phyloP scores from a whole-genome alignment of 306 rosid genomes.

The Vigna hirtella region DNA sequence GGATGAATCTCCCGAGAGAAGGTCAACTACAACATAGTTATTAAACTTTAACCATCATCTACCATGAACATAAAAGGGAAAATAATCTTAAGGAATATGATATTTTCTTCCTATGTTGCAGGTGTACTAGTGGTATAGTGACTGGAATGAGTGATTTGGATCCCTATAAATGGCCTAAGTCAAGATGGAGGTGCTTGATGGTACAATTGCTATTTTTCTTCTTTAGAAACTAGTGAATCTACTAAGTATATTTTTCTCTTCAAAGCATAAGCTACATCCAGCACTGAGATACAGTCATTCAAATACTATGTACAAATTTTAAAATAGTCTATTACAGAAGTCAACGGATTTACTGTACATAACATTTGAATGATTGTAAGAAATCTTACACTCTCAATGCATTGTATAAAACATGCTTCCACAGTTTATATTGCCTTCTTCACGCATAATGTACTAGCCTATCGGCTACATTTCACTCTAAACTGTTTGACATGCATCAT shows the following conservation, averaged over 20 bases:
- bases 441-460: no score
- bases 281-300: no score
- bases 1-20: slow-evolving; percentile 95
- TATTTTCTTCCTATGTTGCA: slow-evolving; percentile 54
- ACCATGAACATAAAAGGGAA: neutral
- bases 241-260: slow-evolving; percentile 21
- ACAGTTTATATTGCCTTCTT: no score
- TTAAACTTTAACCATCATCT: slow-evolving; percentile 24
- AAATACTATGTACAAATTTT: no score
- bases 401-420: no score
- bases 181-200: slow-evolving; percentile 97
- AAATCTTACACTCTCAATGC: no score
- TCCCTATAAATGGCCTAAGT: slow-evolving; percentile 88
- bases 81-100: slow-evolving; percentile 37
- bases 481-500: no score
- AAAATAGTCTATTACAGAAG: no score
- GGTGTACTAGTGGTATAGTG: slow-evolving; percentile 83
- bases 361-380: no score
- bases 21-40: slow-evolving; percentile 53
- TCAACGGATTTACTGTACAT: no score
- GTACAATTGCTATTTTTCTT: slow-evolving; percentile 52
- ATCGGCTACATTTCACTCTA: no score
- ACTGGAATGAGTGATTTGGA: slow-evolving; percentile 85
- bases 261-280: neutral
- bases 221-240: slow-evolving; percentile 12